Conservation (phyloP, 2,329 filamentous ascomycete genomes). For the Fusarium cyanostomum region DNA sequence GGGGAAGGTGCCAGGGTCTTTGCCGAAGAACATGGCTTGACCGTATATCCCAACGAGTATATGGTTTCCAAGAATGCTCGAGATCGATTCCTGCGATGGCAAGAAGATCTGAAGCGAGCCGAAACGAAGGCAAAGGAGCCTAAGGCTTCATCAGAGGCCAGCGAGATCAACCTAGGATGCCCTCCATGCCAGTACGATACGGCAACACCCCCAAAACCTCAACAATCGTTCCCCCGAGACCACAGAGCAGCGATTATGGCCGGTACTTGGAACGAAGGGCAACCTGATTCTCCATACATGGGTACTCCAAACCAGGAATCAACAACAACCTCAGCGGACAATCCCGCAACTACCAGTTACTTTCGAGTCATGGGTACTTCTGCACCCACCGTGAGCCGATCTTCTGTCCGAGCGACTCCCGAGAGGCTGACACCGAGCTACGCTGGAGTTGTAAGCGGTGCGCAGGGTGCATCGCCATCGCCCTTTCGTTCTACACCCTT, state of each 20-base stretch:
- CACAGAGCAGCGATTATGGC: slow-evolving; percentile 64
- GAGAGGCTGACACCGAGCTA: slow-evolving; percentile 31
- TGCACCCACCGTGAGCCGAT: slow-evolving; percentile 12
- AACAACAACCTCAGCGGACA: slow-evolving; percentile 23
- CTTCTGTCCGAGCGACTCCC: slow-evolving; percentile 14
- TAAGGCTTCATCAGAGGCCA: slow-evolving; percentile 23
- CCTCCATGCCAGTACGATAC: slow-evolving; percentile 49
- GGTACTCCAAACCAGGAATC: slow-evolving; percentile 42
- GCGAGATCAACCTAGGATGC: slow-evolving; percentile 31
- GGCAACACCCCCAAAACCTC: slow-evolving; percentile 40
- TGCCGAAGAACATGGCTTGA: slow-evolving; percentile 80
- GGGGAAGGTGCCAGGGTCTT: slow-evolving; percentile 88
- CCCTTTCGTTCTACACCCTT: slow-evolving; percentile 11
- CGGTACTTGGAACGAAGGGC: slow-evolving; percentile 71
- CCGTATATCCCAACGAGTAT: slow-evolving; percentile 75
- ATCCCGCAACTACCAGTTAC: slow-evolving; percentile 21
- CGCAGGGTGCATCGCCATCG: slow-evolving; percentile 11
- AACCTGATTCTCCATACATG: slow-evolving; percentile 64
- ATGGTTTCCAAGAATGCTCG: slow-evolving; percentile 83
- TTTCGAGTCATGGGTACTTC: slow-evolving; percentile 30
- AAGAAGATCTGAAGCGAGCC: slow-evolving; percentile 73
- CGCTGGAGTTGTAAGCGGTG: slow-evolving; percentile 20
- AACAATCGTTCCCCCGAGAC: slow-evolving; percentile 50
- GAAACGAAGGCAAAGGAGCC: slow-evolving; percentile 55
- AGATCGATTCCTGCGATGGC: slow-evolving; percentile 84